phyloP scores from a whole-genome alignment of 176 grass and related monocot genomes.

The Dactylis glomerata region DNA sequence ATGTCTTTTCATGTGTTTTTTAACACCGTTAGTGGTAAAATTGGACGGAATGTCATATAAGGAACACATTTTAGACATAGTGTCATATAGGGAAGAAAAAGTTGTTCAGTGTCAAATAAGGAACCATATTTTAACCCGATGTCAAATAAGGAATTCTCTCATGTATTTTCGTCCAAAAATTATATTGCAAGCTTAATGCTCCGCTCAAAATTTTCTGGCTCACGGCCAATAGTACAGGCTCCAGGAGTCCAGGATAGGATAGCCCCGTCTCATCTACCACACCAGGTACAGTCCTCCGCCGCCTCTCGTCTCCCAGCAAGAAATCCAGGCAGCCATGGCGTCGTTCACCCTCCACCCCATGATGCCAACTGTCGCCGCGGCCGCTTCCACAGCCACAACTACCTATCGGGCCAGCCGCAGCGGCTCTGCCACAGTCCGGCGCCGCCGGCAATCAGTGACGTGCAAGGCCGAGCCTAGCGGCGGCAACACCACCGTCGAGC shows the following conservation, averaged over 20 bases:
- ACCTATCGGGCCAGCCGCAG: neutral
- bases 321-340: constrained; percentile 22
- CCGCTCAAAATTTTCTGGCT: neutral
- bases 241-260: neutral
- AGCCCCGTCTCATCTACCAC: neutral
- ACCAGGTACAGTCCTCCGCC: neutral
- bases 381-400: neutral
- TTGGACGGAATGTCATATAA: no score
- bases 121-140: no score
- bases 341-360: neutral
- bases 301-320: neutral
- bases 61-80: no score
- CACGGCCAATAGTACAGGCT: neutral
- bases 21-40: no score
- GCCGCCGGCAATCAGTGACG: neutral
- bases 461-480: constrained; percentile 49
- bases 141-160: no score
- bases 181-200: neutral
- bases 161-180: no score
- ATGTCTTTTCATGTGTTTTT: no score
- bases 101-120: no score
- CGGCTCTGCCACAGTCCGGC: neutral
- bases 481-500: constrained; percentile 42
- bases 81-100: no score
- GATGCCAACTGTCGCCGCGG: neutral